Evolutionary conservation across 202 grass and related monocot species (phyloP).

Genomic region (Panicum virgatum): DNA sequence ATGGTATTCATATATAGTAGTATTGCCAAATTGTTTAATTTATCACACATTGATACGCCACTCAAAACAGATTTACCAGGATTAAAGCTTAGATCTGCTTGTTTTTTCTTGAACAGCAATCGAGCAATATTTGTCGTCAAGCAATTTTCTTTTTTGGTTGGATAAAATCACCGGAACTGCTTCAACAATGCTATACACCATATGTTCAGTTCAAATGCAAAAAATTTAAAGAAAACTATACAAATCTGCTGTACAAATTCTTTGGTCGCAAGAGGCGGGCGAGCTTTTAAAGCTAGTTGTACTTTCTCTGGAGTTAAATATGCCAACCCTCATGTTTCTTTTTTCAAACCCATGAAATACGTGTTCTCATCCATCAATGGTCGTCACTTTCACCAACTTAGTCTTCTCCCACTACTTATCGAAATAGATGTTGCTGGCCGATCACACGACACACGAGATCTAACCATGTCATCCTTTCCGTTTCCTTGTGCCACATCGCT

Average conservation of each 20-base stretch:
- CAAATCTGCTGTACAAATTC: neutral
- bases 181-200: neutral
- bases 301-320: conserved; percentile 11
- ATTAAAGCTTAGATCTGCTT: neutral
- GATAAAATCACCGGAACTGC: neutral
- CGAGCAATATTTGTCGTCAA: neutral
- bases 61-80: neutral
- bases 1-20: neutral
- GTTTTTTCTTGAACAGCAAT: neutral
- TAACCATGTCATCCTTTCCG: neutral
- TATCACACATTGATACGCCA: neutral
- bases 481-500: neutral
- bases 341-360: conserved; percentile 20
- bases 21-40: neutral
- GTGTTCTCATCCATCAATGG: conserved; percentile 20
- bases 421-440: conserved; percentile 33
- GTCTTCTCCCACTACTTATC: conserved; percentile 5
- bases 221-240: neutral
- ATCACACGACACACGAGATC: conserved; percentile 45
- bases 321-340: neutral
- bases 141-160: neutral
- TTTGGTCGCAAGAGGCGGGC: neutral
- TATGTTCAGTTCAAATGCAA: neutral
- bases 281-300: neutral
- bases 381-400: conserved; percentile 21